Evolutionary conservation across 495 filamentous ascomycete species (phyloP), one percentile per base, ranked within the genome.

Genomic region (Polyplosphaeria fusca): DNA sequence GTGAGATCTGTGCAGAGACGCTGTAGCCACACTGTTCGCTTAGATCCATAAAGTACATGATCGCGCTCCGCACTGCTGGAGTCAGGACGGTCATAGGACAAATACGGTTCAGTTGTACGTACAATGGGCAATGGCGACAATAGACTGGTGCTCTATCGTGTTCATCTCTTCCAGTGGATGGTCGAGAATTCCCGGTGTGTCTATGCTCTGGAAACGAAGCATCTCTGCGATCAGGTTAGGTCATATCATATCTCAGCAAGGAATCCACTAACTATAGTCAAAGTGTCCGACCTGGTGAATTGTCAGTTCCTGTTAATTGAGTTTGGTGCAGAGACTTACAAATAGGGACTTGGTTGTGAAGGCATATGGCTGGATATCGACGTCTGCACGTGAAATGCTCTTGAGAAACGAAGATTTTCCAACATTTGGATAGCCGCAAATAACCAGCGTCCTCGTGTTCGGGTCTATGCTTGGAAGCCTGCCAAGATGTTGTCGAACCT

Each of bases 151-250:
- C 73, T 98, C 94, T 70, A 98, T 98, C 9, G 93, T 96, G 75
- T 97, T 98, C 93, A 98, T 98, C 75, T 98, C 93, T 73, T 97
- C 94, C 9, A 98, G 80, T 13, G 93, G 94, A 70, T 98, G 94
- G 68, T 98, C 93, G 52, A 97, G 77, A 69, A 98, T 95, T 72
- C 93, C 93, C 12, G 92, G 92, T 61, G 80, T 95, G 81, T 81
- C 89, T 71, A 88, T 93, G 63, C 83, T 86, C 71, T 93, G 88
- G 76, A 95, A 96, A 43, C 91, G 85, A 42, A 96, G 79, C 74
- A 95, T 97, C 71, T 95, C n/a, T n/a, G n/a, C n/a, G n/a, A n/a
- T n/a, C n/a, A n/a, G n/a, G n/a, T n/a, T n/a, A n/a, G n/a, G n/a
- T n/a, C n/a, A n/a, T n/a, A n/a, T n/a, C n/a, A n/a, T n/a, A n/a